Conservation (phyloP, 768 basidiomycete species). For the Rhodotorula kratochvilovae region DNA sequence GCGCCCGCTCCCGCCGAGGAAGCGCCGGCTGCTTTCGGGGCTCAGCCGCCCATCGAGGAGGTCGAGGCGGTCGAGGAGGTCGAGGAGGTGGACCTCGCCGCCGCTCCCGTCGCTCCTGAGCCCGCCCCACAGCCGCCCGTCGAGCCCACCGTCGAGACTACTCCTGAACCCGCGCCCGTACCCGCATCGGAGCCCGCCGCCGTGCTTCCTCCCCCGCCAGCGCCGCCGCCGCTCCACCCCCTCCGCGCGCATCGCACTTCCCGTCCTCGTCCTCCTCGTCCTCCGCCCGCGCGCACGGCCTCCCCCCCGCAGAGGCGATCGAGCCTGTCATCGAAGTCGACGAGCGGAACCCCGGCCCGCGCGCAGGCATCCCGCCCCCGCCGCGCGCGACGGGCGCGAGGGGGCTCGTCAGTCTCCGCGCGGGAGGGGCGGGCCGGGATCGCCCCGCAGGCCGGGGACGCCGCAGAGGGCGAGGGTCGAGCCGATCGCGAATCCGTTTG, state of each 20-base stretch:
- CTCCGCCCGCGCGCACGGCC: background rate
- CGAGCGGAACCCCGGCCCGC: background rate
- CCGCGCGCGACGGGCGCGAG: background rate
- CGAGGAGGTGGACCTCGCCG: too few relatives aligned
- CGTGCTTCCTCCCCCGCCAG: too few relatives aligned
- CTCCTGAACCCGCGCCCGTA: background rate
- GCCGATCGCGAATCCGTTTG: background rate
- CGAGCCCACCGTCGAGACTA: background rate
- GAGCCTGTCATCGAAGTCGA: constrained; percentile 2
- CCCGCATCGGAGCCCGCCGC: too few relatives aligned
- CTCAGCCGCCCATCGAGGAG: too few relatives aligned
- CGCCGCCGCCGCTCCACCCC: too few relatives aligned
- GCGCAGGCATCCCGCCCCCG: background rate
- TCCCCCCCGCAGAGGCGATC: background rate
- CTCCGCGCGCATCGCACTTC: background rate
- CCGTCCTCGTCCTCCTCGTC: background rate
- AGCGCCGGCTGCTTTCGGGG: too few relatives aligned
- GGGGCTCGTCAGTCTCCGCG: background rate
- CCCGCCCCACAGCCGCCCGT: too few relatives aligned
- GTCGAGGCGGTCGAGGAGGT: too few relatives aligned
- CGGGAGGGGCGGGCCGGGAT: background rate
- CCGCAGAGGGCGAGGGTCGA: background rate
- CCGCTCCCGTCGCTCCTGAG: background rate
- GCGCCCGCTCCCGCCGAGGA: too few relatives aligned
- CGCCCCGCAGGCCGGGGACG: background rate